Base-by-base conservation (phyloP, 176 grass and related monocot genomes). In the bread wheat (Triticum aestivum) region DNA sequence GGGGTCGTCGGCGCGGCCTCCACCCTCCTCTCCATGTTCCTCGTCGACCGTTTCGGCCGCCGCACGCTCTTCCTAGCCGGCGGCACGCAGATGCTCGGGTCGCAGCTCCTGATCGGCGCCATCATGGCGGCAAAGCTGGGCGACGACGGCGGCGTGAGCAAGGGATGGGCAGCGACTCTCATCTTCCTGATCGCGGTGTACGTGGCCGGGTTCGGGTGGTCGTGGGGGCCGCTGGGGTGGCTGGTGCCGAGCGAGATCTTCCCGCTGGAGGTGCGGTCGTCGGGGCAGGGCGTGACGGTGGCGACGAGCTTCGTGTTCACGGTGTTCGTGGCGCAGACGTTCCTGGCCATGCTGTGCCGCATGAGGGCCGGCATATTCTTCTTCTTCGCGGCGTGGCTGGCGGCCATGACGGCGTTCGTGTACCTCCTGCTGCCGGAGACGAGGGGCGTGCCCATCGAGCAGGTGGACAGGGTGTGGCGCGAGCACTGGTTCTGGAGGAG, bases 171-270 rank as follows among this genome's bases (percentile, higher is more conserved):
- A 0, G 61, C 12, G 13, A 21, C 52, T 4, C 79, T 97, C 0
- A 86, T 97, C 58, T 11, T 90, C 1, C 79, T 92, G 8, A 94
- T 97, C 81, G 90, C 87, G 47, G 69, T 90, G 14, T 97, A 97
- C 84, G 88, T 92, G 15, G 89, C 87, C 1, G 94, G 92, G 35
- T 97, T 97, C 51, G 86, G 83, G 23, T 88, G 86, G 88, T 97
- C 94, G 4, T 97, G 89, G 90, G 94, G 90, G 0, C 94, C 90
- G 0, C 52, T 97, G 2, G 85, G 75, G 29, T 94, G 92, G 92
- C 42, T 97, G 1, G 92, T 97, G 2, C 92, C 29, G 29, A 92
- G 94, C 84, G 93, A 93, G 91, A 88, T 95, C 10, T 93, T 91
- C 76, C 86, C 92, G 33, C 65, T 97, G 61, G 92, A 97, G 88